Evolutionary conservation across 1,284 basidiomycete genomes (phyloP).

Genomic region (Jaminaea rosea): DNA sequence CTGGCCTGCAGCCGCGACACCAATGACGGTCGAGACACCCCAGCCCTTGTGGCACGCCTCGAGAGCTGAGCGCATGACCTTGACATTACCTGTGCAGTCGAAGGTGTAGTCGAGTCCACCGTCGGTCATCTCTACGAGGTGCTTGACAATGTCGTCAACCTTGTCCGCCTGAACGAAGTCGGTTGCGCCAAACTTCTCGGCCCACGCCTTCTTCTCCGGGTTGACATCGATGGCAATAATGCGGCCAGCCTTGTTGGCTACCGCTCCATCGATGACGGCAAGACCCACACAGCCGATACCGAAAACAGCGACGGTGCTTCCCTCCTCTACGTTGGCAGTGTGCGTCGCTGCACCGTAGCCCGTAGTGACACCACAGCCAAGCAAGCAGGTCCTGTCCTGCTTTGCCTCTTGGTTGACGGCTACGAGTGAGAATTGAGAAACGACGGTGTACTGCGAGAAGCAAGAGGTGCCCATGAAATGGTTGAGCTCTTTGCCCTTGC

Average conservation of each 20-base stretch:
- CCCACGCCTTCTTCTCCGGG: slow-evolving; percentile 69
- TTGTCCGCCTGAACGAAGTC: slow-evolving; percentile 83
- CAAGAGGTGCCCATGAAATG: slow-evolving; percentile 99
- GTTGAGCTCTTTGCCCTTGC: slow-evolving; percentile 74
- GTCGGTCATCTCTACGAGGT: slow-evolving; percentile 86
- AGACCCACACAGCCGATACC: slow-evolving; percentile 94
- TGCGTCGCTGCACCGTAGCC: slow-evolving; percentile 76
- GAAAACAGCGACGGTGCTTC: slow-evolving; percentile 82
- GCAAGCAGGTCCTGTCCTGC: slow-evolving; percentile 83
- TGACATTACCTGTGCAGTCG: slow-evolving; percentile 87
- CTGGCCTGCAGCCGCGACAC: slow-evolving; percentile 68
- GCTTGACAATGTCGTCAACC: slow-evolving; percentile 71
- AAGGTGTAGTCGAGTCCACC: slow-evolving; percentile 94
- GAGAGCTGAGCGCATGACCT: slow-evolving; percentile 89
- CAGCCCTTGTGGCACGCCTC: slow-evolving; percentile 85
- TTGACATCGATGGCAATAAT: slow-evolving; percentile 92
- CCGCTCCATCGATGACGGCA: slow-evolving; percentile 64
- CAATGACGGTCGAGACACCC: slow-evolving; percentile 87
- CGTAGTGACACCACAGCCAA: slow-evolving; percentile 96
- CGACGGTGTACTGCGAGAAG: slow-evolving; percentile 98
- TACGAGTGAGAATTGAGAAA: slow-evolving; percentile 92
- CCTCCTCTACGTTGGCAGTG: slow-evolving; percentile 52
- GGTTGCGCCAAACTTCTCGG: slow-evolving; percentile 87
- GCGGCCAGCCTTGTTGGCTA: slow-evolving; percentile 67
- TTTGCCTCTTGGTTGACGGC: slow-evolving; percentile 75